Evolutionary conservation across 2,329 filamentous ascomycete species (phyloP), one percentile per base, ranked within the genome.

Genomic region (Cladosporium sp.): DNA sequence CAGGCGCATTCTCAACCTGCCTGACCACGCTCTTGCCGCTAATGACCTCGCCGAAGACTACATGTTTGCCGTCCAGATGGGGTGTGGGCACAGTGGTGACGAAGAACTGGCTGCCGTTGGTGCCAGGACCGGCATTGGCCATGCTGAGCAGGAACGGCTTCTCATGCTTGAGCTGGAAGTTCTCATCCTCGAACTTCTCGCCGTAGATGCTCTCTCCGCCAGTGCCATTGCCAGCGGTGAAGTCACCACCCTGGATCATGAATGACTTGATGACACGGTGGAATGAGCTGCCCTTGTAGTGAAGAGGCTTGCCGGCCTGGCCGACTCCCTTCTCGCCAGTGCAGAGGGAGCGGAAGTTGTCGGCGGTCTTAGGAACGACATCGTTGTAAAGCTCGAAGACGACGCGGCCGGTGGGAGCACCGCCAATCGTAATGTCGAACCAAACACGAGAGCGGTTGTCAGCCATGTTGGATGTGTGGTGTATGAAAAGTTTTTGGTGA

Each of bases 81-180:
- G 93, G 93, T 16, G 95, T 98, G n/a, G 89, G 85, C 33, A 97
- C 92, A 18, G 95, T 98, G 58, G 95, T 99, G 73, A 98, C 84
- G 86, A 99, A 99, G 86, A 99, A 99, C 76, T 99, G 95, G 60
- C 91, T 96, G 75, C 95, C 95, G 78, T 99, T 99, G 78, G 95
- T 85, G 90, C 90, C 92, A 55, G 93, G 92, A 56, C 95, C 95
- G 70, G 95, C 94, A 78, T 99, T 99, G 74, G 95, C 95, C 95
- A 99, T 99, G 77, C 91, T 96, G 68, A 99, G 85, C 70, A 98
- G 83, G 83, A 97, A 97, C 1, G 95, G 93, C 74, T 89, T 91
- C 73, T 96, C 91, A 77, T 99, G 95, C 85, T 96, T 93, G 76
- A 90, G 82, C 63, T 91, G 86, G 76, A 99, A 98, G 79, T 96